Base-by-base conservation (phyloP, 345 rosid genomes). In the Dipteronia dyeriana region DNA sequence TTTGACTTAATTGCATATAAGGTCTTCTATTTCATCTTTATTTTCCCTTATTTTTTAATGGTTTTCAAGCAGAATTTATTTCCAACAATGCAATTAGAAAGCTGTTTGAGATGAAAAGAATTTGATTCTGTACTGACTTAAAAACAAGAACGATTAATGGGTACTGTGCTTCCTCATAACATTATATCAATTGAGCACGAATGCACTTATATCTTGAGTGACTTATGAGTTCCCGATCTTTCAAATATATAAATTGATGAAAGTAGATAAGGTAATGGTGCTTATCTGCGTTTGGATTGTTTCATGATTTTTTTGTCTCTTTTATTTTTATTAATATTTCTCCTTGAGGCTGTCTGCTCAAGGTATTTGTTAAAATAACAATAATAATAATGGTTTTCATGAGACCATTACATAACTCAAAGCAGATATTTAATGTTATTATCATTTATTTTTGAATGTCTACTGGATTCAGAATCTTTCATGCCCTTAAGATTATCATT, bases 11-110 rank as follows among this genome's bases (percentile, higher is more conserved):
- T 53, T 64, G 73, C 66, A 71, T 25, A 10, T 34, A 66, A 56
- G 39, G 23, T 63, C 16, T 45, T 69, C 16, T 19, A 57, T 53
- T 53, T 39, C 54, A 59, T 39, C n/a, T 65, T 60, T 10, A 41
- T 1, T 49, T 75, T 67, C 22, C 64, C 16, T 14, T 8, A 7
- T 13, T 7, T 7, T 22, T 74, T 31, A 45, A 53, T 14, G 16
- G 41, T n/a, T 66, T 70, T 14, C 16, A 45, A 49, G 25, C 60
- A 51, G 34, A 70, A 20, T 70, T 75, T 70, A 71, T 49, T 71
- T 76, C 20, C 29, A 71, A 38, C 4, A 61, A 9, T 5, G 51
- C 64, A 66, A 57, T 25, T 23, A 43, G 38, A 23, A 62, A 34
- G 12, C 53, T 43, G 6, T 74, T 57, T 60, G 60, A 16, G 16